Percentiles rank a stretch among this genome's conserved stretches.
Evolutionary conservation across 2,329 filamentous ascomycete species (phyloP).

Genomic region (Aspergillus alliaceus): DNA sequence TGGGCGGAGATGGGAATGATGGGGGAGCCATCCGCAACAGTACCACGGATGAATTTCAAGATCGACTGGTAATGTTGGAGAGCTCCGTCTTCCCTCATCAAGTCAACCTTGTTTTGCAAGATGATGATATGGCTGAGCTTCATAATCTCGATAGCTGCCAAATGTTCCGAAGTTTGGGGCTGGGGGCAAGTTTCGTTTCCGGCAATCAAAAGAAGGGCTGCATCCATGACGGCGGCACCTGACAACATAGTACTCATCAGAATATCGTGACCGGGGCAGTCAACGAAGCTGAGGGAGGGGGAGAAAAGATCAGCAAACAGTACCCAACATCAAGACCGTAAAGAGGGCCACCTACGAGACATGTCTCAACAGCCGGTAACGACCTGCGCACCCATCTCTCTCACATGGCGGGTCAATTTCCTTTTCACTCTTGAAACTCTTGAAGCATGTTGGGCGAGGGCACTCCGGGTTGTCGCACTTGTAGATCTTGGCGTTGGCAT

Average conservation of each 20-base stretch:
- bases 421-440: slow-evolving; percentile 98
- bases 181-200: slow-evolving; percentile 98
- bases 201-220: slow-evolving; percentile 90
- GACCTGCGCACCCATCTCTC: slow-evolving; percentile 84
- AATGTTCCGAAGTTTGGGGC: slow-evolving; percentile 96
- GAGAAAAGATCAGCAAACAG: neutral
- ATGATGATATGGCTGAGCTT: slow-evolving; percentile 99
- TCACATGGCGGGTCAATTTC: slow-evolving; percentile 96
- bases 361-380: slow-evolving; percentile 83
- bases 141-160: slow-evolving; percentile 99
- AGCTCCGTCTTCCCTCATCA: slow-evolving; percentile 95
- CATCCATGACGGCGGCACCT: slow-evolving; percentile 98
- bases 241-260: slow-evolving; percentile 99
- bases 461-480: slow-evolving; percentile 92
- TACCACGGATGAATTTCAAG: slow-evolving; percentile 96
- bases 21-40: slow-evolving; percentile 89
- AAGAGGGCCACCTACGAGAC: slow-evolving; percentile 69
- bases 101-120: slow-evolving; percentile 98
- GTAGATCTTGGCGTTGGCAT: slow-evolving; percentile 99
- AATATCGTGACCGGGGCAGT: slow-evolving; percentile 99
- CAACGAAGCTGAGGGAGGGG: slow-evolving; percentile 70
- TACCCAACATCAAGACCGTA: neutral
- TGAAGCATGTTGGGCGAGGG: slow-evolving; percentile 91
- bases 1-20: slow-evolving; percentile 97
- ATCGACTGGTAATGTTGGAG: slow-evolving; percentile 95